Conservation (phyloP, 2,329 filamentous ascomycete genomes). For the Pseudocercospora eumusae region DNA sequence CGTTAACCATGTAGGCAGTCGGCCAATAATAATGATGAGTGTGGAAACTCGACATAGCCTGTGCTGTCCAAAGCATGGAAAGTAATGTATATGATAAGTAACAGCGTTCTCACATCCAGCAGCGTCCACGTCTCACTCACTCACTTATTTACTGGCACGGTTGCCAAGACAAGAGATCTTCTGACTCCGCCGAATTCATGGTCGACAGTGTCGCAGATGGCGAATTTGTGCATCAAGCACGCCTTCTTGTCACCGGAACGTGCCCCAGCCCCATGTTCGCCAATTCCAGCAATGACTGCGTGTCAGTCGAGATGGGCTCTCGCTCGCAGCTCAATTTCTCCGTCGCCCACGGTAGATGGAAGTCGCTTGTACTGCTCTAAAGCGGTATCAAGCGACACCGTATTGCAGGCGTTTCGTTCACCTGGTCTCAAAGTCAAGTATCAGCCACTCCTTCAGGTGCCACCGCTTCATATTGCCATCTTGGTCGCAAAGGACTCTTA, state of each 20-base stretch:
- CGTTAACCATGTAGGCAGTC: background rate
- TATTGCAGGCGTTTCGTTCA: constrained; percentile 21
- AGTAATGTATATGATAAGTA: background rate
- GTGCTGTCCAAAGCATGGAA: background rate
- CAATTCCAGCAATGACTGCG: constrained; percentile 28
- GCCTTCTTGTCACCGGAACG: constrained; percentile 37
- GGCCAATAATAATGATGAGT: background rate
- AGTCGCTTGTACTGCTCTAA: constrained; percentile 38
- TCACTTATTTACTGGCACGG: constrained; percentile 4
- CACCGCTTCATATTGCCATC: constrained; percentile 40
- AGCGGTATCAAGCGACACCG: constrained; percentile 33
- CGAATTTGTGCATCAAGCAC: constrained; percentile 38
- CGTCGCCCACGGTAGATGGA: constrained; percentile 38
- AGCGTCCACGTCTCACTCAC: background rate
- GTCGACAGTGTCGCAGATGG: constrained; percentile 34
- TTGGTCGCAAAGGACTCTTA: constrained; percentile 41
- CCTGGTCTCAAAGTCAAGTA: constrained; percentile 32
- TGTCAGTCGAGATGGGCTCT: constrained; percentile 32
- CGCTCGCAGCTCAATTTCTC: constrained; percentile 38
- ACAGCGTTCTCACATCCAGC: background rate
- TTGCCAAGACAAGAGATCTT: constrained; percentile 11
- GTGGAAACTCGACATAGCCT: background rate
- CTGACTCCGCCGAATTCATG: constrained; percentile 6
- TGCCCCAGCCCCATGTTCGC: constrained; percentile 26
- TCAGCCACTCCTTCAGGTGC: constrained; percentile 37